Evolutionary conservation across 2,329 filamentous ascomycete species (phyloP).

Genomic region (Rhinocladiella similis): DNA sequence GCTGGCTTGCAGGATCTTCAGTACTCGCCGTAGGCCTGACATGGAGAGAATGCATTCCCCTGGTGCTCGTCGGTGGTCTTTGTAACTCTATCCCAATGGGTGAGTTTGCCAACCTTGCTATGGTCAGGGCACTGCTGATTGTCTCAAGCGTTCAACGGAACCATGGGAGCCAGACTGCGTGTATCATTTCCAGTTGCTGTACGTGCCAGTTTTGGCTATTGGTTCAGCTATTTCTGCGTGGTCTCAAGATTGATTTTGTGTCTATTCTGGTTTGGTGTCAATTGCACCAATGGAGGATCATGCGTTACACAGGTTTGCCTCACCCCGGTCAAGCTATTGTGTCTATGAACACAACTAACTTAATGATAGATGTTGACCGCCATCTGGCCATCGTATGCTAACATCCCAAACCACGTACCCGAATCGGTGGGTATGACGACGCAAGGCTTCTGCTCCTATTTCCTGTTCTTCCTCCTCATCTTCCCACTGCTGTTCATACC

Average conservation of each 20-base stretch:
- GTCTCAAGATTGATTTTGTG: slow-evolving; percentile 54
- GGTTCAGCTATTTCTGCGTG: slow-evolving; percentile 57
- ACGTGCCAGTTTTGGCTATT: slow-evolving; percentile 56
- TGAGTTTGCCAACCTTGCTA: slow-evolving; percentile 40
- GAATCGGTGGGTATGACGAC: slow-evolving; percentile 28
- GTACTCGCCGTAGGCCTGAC: too few species aligned
- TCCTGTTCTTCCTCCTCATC: slow-evolving; percentile 25
- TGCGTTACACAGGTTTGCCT: slow-evolving; percentile 20
- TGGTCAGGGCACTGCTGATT: slow-evolving; percentile 36
- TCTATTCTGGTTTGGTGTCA: slow-evolving; percentile 65
- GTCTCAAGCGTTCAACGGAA: slow-evolving; percentile 52
- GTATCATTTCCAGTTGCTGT: slow-evolving; percentile 58
- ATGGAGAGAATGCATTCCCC: not conserved
- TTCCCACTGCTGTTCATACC: slow-evolving; percentile 29
- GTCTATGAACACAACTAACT: too few species aligned
- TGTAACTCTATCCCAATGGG: not conserved
- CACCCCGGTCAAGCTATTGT: slow-evolving; percentile 29
- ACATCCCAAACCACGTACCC: slow-evolving; percentile 32
- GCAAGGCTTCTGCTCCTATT: slow-evolving; percentile 27
- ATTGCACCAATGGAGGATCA: slow-evolving; percentile 40
- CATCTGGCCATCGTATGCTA: slow-evolving; percentile 39
- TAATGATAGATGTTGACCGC: slow-evolving; percentile 47
- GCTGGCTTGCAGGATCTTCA: too few species aligned
- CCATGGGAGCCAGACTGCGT: slow-evolving; percentile 53
- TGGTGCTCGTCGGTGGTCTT: slow-evolving; percentile 8